Conservation (phyloP, 306 rosid genomes). For the Delonix regia region DNA sequence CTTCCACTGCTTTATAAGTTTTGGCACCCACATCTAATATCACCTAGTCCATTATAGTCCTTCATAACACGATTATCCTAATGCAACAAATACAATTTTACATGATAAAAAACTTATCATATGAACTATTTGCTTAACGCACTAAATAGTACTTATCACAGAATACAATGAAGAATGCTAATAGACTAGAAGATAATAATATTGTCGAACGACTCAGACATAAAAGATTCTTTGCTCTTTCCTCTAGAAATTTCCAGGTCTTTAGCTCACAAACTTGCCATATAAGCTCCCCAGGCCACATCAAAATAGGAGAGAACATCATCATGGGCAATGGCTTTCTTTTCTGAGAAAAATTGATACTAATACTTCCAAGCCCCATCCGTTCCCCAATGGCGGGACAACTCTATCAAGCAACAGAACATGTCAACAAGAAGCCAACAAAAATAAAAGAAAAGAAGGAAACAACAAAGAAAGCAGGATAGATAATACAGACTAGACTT, state of each 20-base stretch:
- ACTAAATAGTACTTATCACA: not conserved
- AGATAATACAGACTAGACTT: not conserved
- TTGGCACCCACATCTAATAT: not conserved
- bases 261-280: not conserved
- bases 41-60: not conserved
- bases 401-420: not conserved
- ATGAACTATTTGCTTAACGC: not conserved
- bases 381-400: not conserved
- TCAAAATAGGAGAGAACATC: not conserved
- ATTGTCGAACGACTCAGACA: not conserved
- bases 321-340: not conserved
- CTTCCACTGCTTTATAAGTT: not conserved
- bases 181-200: not conserved
- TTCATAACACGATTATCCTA: not conserved
- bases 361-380: not conserved
- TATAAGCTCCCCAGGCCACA: not conserved
- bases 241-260: not conserved
- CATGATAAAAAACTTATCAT: not conserved
- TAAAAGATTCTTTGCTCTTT: not conserved
- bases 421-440: not conserved
- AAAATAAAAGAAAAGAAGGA: not conserved
- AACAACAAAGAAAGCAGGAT: not conserved
- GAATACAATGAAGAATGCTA: too few species aligned
- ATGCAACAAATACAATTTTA: not conserved
- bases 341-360: not conserved